Percentiles rank a stretch among this genome's conserved stretches.
Conservation (phyloP, 2,329 filamentous ascomycete genomes). For the Aureobasidium sp. region DNA sequence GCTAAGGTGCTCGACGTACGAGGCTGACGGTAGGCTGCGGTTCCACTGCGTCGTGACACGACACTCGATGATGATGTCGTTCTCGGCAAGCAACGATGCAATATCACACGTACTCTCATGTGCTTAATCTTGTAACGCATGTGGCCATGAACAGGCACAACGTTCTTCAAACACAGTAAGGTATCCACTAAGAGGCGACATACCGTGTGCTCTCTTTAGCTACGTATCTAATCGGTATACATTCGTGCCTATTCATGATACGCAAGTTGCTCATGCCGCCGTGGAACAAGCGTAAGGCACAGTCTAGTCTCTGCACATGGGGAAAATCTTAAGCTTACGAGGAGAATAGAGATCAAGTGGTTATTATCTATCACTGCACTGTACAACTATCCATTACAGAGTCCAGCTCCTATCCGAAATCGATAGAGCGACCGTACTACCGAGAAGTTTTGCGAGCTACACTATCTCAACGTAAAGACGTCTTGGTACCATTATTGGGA, state of each 20-base stretch:
- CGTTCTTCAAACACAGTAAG: too few species aligned
- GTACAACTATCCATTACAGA: not conserved
- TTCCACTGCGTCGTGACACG: not conserved
- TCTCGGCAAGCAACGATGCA: not conserved
- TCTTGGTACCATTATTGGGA: slow-evolving; percentile 36
- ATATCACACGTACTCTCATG: too few species aligned
- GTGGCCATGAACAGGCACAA: too few species aligned
- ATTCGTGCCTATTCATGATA: too few species aligned
- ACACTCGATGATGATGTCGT: not conserved
- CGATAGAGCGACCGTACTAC: not conserved
- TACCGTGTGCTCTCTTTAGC: too few species aligned
- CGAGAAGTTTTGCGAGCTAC: not conserved
- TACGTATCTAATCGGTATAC: too few species aligned
- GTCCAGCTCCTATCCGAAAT: not conserved
- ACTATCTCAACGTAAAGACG: not conserved
- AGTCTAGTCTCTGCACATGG: too few species aligned
- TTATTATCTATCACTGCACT: not conserved
- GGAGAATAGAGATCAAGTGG: not conserved
- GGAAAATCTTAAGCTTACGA: not conserved
- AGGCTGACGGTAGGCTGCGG: not conserved
- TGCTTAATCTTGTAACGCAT: too few species aligned
- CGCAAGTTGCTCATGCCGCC: too few species aligned
- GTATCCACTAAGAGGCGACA: too few species aligned
- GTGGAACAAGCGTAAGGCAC: too few species aligned
- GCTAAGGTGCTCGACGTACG: too few species aligned